phyloP scores from a whole-genome alignment of 257 asterid species.

The Solanum ossicruentum region DNA sequence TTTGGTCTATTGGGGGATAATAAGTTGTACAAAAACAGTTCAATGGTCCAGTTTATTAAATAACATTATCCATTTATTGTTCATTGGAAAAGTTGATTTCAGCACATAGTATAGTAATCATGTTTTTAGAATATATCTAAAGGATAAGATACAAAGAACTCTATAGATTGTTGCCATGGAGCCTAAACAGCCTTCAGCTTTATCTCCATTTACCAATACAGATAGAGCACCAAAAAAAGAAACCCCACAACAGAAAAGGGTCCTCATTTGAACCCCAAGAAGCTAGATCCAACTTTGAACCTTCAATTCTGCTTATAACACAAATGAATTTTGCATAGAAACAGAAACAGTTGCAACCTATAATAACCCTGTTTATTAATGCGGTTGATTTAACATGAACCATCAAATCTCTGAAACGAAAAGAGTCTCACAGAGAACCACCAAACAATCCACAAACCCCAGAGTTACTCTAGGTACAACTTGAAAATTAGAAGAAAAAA shows the following conservation, averaged over 20 bases:
- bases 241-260: neutral
- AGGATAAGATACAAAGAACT: neutral
- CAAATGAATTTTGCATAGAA: neutral
- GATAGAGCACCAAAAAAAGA: neutral
- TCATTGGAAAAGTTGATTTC: neutral
- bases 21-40: neutral
- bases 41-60: neutral
- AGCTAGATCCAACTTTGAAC: neutral
- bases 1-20: neutral
- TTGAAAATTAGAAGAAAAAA: neutral
- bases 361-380: neutral
- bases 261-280: neutral
- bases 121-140: neutral
- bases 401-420: neutral
- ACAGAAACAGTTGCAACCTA: neutral
- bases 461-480: neutral
- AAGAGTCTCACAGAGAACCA: neutral
- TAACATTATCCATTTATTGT: neutral
- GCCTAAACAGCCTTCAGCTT: neutral
- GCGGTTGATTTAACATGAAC: slow-evolving; percentile 6
- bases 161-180: neutral
- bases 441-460: neutral
- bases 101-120: neutral
- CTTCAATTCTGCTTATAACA: neutral
- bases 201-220: neutral